Evolutionary conservation across 352 stramenopile genomes (phyloP), one percentile per base, ranked within the genome.

Genomic region (Phytophthora brassicae): DNA sequence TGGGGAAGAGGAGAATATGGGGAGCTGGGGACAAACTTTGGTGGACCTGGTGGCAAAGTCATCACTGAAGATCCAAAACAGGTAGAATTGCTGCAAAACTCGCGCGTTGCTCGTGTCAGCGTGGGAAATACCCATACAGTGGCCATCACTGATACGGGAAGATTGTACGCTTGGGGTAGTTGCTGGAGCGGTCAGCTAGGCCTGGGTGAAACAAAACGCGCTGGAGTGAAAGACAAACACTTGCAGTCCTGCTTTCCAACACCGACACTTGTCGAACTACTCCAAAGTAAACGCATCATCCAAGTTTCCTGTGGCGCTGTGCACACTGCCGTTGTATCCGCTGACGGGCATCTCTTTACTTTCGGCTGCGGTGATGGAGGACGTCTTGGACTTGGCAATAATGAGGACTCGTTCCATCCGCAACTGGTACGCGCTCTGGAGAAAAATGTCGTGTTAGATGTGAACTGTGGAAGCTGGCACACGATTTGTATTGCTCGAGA

Each of bases 311-410:
- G 93, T 64, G 92, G 94, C 14, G 93, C 89, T 17, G 79, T 88
- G 5, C 90, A 97, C 56, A 93, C 83, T 4, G 86, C 72, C 8
- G 81, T 77, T 11, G 68, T 94, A 42, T 75, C 75, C 2, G 41
- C 65, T 5, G 57, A 85, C 5, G 86, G 84, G 0, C 74, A 88
- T 42, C 66, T 95, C 20, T 95, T 83, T 60, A 94, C 74, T 14
- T 95, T 92, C 58, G 94, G 94, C 13, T 97, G 89, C 57, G 81
- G 90, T 13, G 92, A 98, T 57, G 93, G 92, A 20, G 94, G 94
- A 0, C 77, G 92, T 2, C 74, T 98, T 6, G 94, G 94, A 16
- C 72, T 97, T 4, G 90, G 90, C 6, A 68, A 19, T 3, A 77
- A 70, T 13, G 55, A 64, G 4, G 77, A 89, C 38, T 50, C 71